Conservation (phyloP, 1,139 yeast species). For the Chernovozyma aurita region DNA sequence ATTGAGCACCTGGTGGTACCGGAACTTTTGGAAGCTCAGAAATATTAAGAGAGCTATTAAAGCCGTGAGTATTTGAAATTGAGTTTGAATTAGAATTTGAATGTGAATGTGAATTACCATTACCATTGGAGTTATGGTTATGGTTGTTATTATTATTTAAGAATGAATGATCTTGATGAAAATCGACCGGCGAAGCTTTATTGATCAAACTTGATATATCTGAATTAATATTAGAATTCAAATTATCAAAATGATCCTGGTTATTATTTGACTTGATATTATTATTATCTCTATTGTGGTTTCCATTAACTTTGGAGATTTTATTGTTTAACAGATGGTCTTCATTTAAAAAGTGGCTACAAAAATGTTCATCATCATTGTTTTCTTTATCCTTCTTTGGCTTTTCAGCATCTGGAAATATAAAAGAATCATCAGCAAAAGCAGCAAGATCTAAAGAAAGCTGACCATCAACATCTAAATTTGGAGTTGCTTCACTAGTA, state of each 20-base stretch:
- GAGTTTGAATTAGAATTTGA: background rate
- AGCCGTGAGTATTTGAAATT: background rate
- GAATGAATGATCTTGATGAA: background rate
- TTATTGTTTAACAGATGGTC: background rate
- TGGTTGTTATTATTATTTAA: background rate
- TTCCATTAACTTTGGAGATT: conserved; percentile 2
- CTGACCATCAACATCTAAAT: conserved; percentile 58
- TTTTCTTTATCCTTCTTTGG: conserved; percentile 29
- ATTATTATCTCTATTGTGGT: conserved; percentile 1
- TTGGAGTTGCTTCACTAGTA: conserved; percentile 24
- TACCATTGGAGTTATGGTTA: background rate
- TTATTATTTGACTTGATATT: background rate
- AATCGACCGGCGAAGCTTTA: conserved; percentile 6
- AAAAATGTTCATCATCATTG: conserved; percentile 5
- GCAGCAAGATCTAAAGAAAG: conserved; percentile 71
- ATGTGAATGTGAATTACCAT: background rate
- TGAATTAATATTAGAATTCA: background rate
- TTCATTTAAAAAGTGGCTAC: background rate
- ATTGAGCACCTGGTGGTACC: conserved; percentile 70
- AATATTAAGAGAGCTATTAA: conserved; percentile 11
- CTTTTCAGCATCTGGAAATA: conserved; percentile 76
- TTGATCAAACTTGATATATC: conserved; percentile 5
- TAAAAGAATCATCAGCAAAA: conserved; percentile 73
- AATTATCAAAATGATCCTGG: background rate
- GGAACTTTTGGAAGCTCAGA: conserved; percentile 51